Evolutionary conservation across 169 alveolate species (phyloP), one percentile per base, ranked within the genome.

Genomic region (Cystoisospora suis): DNA sequence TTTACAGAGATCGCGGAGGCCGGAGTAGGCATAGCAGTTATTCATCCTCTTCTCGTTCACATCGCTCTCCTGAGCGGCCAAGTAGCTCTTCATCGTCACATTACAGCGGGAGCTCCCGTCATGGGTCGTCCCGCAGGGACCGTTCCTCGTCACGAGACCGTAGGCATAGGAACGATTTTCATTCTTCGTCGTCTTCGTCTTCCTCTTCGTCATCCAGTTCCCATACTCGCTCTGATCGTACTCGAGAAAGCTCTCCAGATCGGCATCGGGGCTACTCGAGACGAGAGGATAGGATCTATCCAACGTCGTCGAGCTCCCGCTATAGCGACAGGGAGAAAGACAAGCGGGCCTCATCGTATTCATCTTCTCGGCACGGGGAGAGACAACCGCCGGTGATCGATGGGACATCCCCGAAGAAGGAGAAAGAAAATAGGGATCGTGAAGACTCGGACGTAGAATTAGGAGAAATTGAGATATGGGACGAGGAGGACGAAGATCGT

Each of bases 401-500:
- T 9, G 20, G 20, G 65, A 53, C 20, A 53, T 53, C n/a, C 9
- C 9, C 65, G 65, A 53, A 20, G 65, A 9, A 53, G 65, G 87
- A 46, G 70, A 36, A 27, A 1, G 46, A 45, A 36, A 70, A 29
- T 9, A n/a, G 86, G 36, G 56, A 29, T 9, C 36, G 65, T 1
- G 72, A 58, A 9, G 72, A 58, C 6, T 58, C 77, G 34, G 65
- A 38, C 34, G 72, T 72, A 17, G 87, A 72, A 42, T 29, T 0
- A 3, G 87, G 47, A 20, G 87, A 53, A 46, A 36, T 34, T 42
- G 86, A 58, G 38, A 23, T 86, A 12, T 46, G 59, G 32, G 94
- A 90, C 38, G 94, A 91, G 36, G 94, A 91, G 32, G 87, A 69
- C 2, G 94, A 91, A 58, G 87, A 69, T 15, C 40, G 59, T 9